These are phyloP conservation scores for Haplosporangium gracile DNA, from an alignment of 192 early-diverging fungal species.

Conservation along the genomic window DNA sequence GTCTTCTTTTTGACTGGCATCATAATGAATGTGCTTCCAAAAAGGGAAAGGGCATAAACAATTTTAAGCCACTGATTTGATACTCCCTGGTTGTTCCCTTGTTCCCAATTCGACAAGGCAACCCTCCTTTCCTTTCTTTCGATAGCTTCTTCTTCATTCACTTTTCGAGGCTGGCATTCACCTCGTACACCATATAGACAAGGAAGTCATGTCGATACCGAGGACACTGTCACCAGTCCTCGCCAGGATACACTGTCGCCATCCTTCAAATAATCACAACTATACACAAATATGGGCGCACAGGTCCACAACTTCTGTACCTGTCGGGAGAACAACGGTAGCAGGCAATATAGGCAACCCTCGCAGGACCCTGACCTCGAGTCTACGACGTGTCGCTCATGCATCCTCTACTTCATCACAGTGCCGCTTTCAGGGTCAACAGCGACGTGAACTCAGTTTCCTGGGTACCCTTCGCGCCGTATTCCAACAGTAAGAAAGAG, in stretches of 20 bases:
- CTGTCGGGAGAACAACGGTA: background rate
- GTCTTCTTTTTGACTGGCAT: background rate
- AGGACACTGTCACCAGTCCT: conserved; percentile 17
- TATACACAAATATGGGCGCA: background rate
- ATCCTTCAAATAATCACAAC: background rate
- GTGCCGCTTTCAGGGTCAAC: conserved; percentile 29
- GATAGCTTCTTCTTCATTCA: background rate
- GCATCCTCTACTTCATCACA: background rate
- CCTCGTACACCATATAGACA: background rate
- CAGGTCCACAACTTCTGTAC: background rate
- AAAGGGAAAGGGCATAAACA: conserved; percentile 23
- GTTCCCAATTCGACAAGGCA: background rate
- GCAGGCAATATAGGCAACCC: background rate
- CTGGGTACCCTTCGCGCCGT: conserved; percentile 44
- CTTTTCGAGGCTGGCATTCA: background rate
- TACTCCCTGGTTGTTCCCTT: background rate
- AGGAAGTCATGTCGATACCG: conserved; percentile 18
- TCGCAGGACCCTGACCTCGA: conserved; percentile 10
- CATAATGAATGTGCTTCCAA: background rate
- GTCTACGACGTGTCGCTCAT: conserved; percentile 24
- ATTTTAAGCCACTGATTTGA: conserved; percentile 20
- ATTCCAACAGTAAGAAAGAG: conserved; percentile 39
- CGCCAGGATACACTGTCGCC: conserved; percentile 24
- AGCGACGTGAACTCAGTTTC: conserved; percentile 42
- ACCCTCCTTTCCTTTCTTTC: background rate